phyloP scores from a whole-genome alignment of 2,329 filamentous ascomycete genomes.

The Xylaria sp. region DNA sequence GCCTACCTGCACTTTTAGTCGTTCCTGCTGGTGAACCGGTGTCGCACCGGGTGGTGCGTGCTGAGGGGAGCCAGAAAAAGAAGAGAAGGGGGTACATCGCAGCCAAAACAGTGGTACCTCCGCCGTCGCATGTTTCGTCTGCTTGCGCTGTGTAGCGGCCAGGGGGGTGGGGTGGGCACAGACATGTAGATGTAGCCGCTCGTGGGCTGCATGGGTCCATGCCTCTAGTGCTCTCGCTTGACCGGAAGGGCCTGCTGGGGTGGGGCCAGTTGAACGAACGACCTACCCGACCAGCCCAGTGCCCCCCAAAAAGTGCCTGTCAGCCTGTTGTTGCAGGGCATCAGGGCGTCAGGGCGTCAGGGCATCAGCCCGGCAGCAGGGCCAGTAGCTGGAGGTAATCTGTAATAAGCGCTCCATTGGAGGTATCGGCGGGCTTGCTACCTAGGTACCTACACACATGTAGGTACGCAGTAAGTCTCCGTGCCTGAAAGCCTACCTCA shows the following conservation, averaged over 20 bases:
- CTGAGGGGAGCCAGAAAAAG: neutral
- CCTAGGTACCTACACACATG: no score
- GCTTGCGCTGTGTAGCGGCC: neutral
- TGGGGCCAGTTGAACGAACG: neutral
- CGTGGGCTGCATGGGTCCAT: neutral
- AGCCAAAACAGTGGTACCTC: neutral
- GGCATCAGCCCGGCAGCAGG: no score
- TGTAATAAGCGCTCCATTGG: no score
- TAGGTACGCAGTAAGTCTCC: no score
- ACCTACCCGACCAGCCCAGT: no score
- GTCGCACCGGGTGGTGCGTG: neutral
- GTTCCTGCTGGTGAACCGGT: neutral
- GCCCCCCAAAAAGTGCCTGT: no score
- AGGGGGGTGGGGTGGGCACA: neutral
- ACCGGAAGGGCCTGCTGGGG: neutral
- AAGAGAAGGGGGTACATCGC: neutral
- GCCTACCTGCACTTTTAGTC: no score
- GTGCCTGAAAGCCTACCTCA: no score
- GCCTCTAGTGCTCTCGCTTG: neutral
- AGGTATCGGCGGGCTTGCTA: no score
- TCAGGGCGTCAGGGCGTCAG: no score
- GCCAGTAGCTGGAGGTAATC: no score
- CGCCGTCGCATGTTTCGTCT: neutral
- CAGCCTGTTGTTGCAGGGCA: no score
- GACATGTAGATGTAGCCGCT: neutral